These are phyloP conservation scores for Graphium sp. DNA, from an alignment of 2,329 filamentous ascomycete genomes.

Conservation along the genomic window DNA sequence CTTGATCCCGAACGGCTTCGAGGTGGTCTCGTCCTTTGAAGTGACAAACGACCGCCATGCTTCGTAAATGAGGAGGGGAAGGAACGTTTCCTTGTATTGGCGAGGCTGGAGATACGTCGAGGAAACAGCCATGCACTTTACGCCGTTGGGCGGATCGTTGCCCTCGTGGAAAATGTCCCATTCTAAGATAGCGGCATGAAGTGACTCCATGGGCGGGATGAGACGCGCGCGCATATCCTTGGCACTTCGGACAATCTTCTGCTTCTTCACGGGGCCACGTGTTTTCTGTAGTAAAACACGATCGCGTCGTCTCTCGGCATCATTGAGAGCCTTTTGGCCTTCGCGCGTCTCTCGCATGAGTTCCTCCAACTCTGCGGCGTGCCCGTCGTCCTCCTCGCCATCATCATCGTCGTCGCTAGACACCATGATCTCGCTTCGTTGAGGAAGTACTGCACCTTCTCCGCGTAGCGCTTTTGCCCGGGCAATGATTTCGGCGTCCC, in stretches of 20 bases:
- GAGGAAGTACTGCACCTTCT: constrained; percentile 11
- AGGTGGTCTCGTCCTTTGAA: constrained; percentile 69
- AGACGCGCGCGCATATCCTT: constrained; percentile 92
- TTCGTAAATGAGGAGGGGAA: constrained; percentile 78
- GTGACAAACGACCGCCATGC: constrained; percentile 92
- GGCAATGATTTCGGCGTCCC: constrained; percentile 57
- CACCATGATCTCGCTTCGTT: constrained; percentile 87
- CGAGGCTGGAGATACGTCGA: constrained; percentile 59
- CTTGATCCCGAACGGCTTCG: constrained; percentile 73
- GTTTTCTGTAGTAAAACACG: constrained; percentile 35
- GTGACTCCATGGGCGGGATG: constrained; percentile 67
- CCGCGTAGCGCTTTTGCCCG: constrained; percentile 31
- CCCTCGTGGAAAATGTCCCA: constrained; percentile 93
- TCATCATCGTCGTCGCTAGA: constrained; percentile 45
- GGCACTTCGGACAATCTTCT: constrained; percentile 60
- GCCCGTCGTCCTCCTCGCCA: constrained; percentile 41
- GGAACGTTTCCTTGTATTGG: constrained; percentile 79
- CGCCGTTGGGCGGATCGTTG: constrained; percentile 66
- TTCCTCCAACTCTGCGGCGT: constrained; percentile 22
- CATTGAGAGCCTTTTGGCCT: constrained; percentile 28
- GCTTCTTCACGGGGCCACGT: constrained; percentile 67
- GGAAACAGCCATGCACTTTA: constrained; percentile 58
- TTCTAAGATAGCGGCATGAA: constrained; percentile 74
- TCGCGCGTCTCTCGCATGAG: constrained; percentile 29
- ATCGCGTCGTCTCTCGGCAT: constrained; percentile 25